Evolutionary conservation across 148 eudicot species (phyloP).

Genomic region (Dysphania ambrosioides): DNA sequence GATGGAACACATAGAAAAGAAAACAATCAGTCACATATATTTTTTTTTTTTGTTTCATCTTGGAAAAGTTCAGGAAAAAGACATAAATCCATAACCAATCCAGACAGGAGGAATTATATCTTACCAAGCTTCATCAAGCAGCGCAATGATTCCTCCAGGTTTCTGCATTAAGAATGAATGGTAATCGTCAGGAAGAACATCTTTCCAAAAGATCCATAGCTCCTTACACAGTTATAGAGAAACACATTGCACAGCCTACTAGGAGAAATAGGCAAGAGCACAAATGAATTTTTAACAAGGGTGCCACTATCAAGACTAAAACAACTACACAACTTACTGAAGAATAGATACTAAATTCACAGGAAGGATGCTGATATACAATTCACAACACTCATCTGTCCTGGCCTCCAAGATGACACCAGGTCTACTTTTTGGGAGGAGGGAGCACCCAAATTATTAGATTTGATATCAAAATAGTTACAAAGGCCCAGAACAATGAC

Average conservation of each 20-base stretch:
- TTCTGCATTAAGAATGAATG: slow-evolving; percentile 54
- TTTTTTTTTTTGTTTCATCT: background rate
- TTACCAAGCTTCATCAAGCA: slow-evolving; percentile 99
- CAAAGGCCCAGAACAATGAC: background rate
- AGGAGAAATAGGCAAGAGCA: background rate
- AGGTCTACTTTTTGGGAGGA: background rate
- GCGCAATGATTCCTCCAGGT: slow-evolving; percentile 94
- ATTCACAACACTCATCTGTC: background rate
- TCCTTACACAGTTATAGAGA: background rate
- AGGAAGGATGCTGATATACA: background rate
- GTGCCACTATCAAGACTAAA: background rate
- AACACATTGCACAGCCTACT: slow-evolving; percentile 1
- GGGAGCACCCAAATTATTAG: background rate
- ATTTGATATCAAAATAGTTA: background rate
- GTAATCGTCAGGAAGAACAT: background rate
- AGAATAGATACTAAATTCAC: background rate
- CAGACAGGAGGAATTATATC: slow-evolving; percentile 15
- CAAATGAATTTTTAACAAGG: background rate
- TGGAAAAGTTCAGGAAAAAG: background rate
- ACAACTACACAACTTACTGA: background rate
- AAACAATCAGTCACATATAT: slow-evolving; percentile 10
- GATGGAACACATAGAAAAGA: slow-evolving; percentile 13
- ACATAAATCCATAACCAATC: background rate
- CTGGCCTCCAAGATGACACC: background rate
- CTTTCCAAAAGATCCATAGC: background rate